Evolutionary conservation across 225 moss, liverwort and hornwort species (phyloP), one percentile per base, ranked within the genome.

Genomic region (Sphagnum tenellum): DNA sequence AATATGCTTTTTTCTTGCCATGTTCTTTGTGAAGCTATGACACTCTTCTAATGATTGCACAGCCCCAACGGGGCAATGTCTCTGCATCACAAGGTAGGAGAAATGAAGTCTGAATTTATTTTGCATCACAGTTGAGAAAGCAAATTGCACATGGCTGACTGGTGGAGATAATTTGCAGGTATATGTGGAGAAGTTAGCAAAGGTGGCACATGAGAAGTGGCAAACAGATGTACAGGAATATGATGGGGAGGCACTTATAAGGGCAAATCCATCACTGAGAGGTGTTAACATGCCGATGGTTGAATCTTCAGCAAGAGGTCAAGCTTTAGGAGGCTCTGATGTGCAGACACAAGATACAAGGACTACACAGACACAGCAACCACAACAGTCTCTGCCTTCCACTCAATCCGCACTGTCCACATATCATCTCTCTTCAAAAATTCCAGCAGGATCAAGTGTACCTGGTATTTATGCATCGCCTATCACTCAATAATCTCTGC

Each of bases 201-300:
- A 58, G 44, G 44, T 44, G 8, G 58, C 58, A 44, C 58, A 58
- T 13, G 58, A 58, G 4, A 58, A 58, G 29, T 58, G 44, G 29
- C 14, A 13, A 44, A 44, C 29, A 13, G 58, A 58, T 58, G 58
- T 58, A 58, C 29, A 6, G 44, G 58, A 58, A 13, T 58, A 58
- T 58, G 58, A 58, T 58, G 58, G 58, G 29, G 58, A 58, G 58
- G 58, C 58, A 58, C 44, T 58, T 7, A 58, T 58, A 6, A 44
- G 4, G 9, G 44, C 29, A 13, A 13, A 13, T 7, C 44, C 58
- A 13, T 58, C 58, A 3, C 44, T 58, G 29, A 12, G 58, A 58
- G 12, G 29, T 2, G 8, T 7, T 58, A 58, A 7, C 5, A 58
- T 44, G 7, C 29, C 14, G 44, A 13, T 58, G 44, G 12, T 58